Percentiles rank a stretch among this genome's conserved stretches.
phyloP scores from a whole-genome alignment of 2,329 filamentous ascomycete genomes.

The Magnaporthales sp. region DNA sequence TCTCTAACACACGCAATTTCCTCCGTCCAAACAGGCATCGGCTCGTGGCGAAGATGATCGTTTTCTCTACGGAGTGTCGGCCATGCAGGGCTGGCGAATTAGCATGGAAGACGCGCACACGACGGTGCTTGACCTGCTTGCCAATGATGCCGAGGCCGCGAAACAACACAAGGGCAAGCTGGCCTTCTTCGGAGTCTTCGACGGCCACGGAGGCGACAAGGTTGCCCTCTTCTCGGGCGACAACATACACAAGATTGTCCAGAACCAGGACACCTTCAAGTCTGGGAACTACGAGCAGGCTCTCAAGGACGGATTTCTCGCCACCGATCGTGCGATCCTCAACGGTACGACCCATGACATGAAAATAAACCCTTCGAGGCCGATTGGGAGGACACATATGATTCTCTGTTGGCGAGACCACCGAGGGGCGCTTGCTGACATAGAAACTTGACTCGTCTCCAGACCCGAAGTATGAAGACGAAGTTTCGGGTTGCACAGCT shows the following conservation, averaged over 20 bases:
- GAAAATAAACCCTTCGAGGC: not conserved
- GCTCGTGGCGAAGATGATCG: constrained; percentile 86
- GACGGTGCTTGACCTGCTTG: constrained; percentile 76
- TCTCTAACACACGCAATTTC: not conserved
- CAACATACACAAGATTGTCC: constrained; percentile 86
- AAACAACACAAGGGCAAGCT: constrained; percentile 64
- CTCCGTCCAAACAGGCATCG: constrained; percentile 57
- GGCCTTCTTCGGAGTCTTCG: constrained; percentile 96
- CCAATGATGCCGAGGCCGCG: constrained; percentile 42
- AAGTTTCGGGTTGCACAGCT: constrained; percentile 95
- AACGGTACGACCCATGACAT: constrained; percentile 55
- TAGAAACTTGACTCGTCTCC: constrained; percentile 11
- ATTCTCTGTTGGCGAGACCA: not conserved
- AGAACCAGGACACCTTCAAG: constrained; percentile 91
- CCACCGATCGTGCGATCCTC: constrained; percentile 90
- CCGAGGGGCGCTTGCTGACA: not conserved
- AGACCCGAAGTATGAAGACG: constrained; percentile 97
- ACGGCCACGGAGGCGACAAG: constrained; percentile 95
- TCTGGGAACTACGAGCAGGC: constrained; percentile 88
- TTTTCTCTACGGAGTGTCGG: constrained; percentile 86
- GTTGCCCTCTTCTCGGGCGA: constrained; percentile 90
- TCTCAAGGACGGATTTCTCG: constrained; percentile 93
- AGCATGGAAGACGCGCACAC: constrained; percentile 99
- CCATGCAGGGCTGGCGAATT: constrained; percentile 99
- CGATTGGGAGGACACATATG: constrained; percentile 2